Conservation (phyloP, 2,329 filamentous ascomycete species). For the Aspergillus piperis region DNA sequence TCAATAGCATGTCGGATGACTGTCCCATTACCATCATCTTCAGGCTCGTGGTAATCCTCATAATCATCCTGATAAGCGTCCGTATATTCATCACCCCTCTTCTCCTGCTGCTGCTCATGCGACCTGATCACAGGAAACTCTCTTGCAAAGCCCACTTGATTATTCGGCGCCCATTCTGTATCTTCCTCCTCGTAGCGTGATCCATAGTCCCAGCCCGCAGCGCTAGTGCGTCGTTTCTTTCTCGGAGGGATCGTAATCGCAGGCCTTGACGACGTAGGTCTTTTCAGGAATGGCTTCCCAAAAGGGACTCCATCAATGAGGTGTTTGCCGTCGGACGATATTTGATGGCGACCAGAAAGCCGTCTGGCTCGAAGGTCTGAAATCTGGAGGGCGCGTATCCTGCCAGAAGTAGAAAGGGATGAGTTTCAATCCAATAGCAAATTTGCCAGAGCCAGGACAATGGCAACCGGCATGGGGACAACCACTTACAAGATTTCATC, state of each 20-base stretch:
- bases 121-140: conserved; percentile 28
- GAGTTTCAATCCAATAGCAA: background rate
- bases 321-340: conserved; percentile 74
- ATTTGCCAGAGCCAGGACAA: background rate
- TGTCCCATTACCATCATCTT: conserved; percentile 35
- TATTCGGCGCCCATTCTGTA: conserved; percentile 33
- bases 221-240: conserved; percentile 60
- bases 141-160: conserved; percentile 20
- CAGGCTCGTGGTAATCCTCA: conserved; percentile 25
- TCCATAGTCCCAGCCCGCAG: conserved; percentile 31
- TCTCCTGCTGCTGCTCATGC: conserved; percentile 20
- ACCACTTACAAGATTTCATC: conserved; percentile 74
- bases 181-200: conserved; percentile 33
- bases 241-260: conserved; percentile 70
- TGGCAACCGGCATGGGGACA: background rate
- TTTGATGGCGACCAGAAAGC: conserved; percentile 77
- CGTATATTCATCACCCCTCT: conserved; percentile 33
- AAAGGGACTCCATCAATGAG: conserved; percentile 84
- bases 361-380: conserved; percentile 73
- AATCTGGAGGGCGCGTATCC: conserved; percentile 75
- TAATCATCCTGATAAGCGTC: conserved; percentile 30
- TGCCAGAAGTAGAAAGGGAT: conserved; percentile 34
- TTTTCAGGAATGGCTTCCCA: conserved; percentile 69
- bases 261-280: conserved; percentile 61
- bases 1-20: conserved; percentile 38